Evolutionary conservation across 2,329 filamentous ascomycete genomes (phyloP), one percentile per base, ranked within the genome.

Genomic region (Botrytis squamosa): DNA sequence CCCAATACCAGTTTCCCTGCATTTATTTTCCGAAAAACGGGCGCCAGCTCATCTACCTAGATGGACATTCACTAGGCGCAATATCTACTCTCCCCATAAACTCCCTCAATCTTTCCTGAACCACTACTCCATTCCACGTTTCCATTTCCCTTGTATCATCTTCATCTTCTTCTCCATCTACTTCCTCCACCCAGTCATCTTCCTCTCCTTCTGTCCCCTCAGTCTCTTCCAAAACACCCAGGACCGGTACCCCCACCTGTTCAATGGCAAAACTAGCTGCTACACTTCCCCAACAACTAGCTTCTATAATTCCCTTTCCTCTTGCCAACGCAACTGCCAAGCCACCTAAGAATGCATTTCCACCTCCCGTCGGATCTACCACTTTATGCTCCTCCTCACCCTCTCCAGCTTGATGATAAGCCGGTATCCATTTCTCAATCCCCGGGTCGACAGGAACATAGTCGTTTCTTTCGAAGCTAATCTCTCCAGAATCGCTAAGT

Each of bases 261-360:
- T 99, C 95, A 79, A 99, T 97, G 25, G 93, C 93, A 82, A 97
- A 96, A 79, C 94, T 95, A 12, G 96, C 95, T 3, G 94, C 92
- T 9, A 98, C 87, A 64, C 89, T 92, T 7, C 91, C 96, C 89
- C 92, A 95, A 0, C 89, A 85, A 8, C 92, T 90, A 8, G 94
- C 94, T 78, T 93, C 90, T 75, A 91, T 89, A 59, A 93, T 85
- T 40, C 82, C 80, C 77, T 87, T 85, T 1, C 88, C 90, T 70
- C 91, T 84, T 46, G 86, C 90, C 77, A 92, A 82, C 1, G 85
- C 89, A 20, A 90, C 85, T 0, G 86, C 84, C 65, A 90, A 77
- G n/a, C 88, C 87, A 36, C 87, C 87, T 38, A 98, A 85, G 79
- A 98, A 98, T 0, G 92, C 91, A 82, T 99, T 99, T 0, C 96